Percentiles rank a stretch among this genome's conserved stretches.
Conservation (phyloP, 1,139 yeast genomes). For the Starmera stellimalicola region DNA sequence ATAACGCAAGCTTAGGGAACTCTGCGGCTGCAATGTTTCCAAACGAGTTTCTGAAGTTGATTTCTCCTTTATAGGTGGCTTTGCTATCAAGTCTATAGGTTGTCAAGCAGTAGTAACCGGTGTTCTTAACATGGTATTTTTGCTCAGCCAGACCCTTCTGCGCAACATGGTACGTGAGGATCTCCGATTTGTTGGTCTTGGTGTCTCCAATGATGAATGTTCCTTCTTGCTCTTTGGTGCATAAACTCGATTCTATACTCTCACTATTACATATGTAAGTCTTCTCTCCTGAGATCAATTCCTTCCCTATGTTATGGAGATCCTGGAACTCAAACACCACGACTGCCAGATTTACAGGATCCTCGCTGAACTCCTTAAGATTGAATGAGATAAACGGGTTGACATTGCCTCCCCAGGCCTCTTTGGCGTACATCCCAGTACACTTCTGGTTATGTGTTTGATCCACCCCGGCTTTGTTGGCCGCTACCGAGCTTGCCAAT, state of each 20-base stretch:
- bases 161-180: slow-evolving; percentile 46
- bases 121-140: slow-evolving; percentile 54
- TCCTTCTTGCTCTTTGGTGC: slow-evolving; percentile 48
- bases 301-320: slow-evolving; percentile 54
- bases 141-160: slow-evolving; percentile 51
- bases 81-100: slow-evolving; percentile 38
- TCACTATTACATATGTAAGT: slow-evolving; percentile 69
- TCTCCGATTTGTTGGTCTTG: slow-evolving; percentile 38
- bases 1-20: slow-evolving; percentile 83
- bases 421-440: slow-evolving; percentile 80
- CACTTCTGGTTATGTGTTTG: slow-evolving; percentile 55
- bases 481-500: slow-evolving; percentile 23
- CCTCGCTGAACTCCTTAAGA: slow-evolving; percentile 29
- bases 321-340: slow-evolving; percentile 82
- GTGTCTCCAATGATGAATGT: slow-evolving; percentile 44
- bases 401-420: slow-evolving; percentile 77
- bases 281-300: slow-evolving; percentile 20
- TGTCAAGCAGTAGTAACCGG: slow-evolving; percentile 90
- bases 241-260: slow-evolving; percentile 51
- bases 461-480: slow-evolving; percentile 42
- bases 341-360: slow-evolving; percentile 44
- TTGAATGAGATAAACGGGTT: slow-evolving; percentile 54
- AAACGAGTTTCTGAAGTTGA: slow-evolving; percentile 81
- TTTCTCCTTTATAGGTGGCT: slow-evolving; percentile 45
- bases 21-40: slow-evolving; percentile 87